Percentiles rank a stretch among this genome's conserved stretches.
Evolutionary conservation across 1,284 basidiomycete genomes (phyloP).

Genomic region (Cryptococcus depauperatus): DNA sequence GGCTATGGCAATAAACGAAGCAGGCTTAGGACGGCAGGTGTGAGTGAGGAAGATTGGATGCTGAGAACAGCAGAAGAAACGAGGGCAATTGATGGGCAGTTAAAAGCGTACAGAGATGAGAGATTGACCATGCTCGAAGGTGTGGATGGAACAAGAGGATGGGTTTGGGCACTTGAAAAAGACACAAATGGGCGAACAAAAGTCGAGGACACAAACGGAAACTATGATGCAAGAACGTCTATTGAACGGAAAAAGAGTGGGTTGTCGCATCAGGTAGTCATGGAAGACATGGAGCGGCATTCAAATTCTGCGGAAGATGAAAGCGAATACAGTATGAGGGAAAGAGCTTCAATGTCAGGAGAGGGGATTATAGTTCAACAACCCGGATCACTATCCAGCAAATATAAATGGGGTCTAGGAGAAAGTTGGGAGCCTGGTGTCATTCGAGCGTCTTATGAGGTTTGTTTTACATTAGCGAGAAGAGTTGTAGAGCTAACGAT

Average conservation of each 20-base stretch:
- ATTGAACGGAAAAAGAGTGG: conserved; percentile 9
- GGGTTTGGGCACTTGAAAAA: conserved; percentile 28
- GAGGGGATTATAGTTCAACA: conserved; percentile 25
- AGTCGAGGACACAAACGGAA: conserved; percentile 11
- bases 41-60: conserved; percentile 86
- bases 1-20: conserved; percentile 57
- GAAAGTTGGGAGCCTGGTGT: conserved; percentile 23
- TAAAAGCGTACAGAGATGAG: conserved; percentile 56
- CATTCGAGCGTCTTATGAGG: conserved; percentile 36
- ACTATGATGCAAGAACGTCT: conserved; percentile 1
- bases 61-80: conserved; percentile 60
- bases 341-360: conserved; percentile 3
- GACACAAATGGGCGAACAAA: not conserved
- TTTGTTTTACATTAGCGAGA: conserved; percentile 16
- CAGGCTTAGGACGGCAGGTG: conserved; percentile 52
- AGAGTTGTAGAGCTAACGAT: not conserved
- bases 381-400: conserved; percentile 6
- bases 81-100: conserved; percentile 56
- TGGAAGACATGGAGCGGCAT: conserved; percentile 2
- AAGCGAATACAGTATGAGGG: not conserved
- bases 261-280: conserved; percentile 14
- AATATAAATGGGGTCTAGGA: conserved; percentile 16
- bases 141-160: conserved; percentile 24
- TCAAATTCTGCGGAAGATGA: conserved; percentile 5
- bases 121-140: conserved; percentile 49